phyloP scores from a whole-genome alignment of 495 filamentous ascomycete species.

The Astrothelium subdiscretum region DNA sequence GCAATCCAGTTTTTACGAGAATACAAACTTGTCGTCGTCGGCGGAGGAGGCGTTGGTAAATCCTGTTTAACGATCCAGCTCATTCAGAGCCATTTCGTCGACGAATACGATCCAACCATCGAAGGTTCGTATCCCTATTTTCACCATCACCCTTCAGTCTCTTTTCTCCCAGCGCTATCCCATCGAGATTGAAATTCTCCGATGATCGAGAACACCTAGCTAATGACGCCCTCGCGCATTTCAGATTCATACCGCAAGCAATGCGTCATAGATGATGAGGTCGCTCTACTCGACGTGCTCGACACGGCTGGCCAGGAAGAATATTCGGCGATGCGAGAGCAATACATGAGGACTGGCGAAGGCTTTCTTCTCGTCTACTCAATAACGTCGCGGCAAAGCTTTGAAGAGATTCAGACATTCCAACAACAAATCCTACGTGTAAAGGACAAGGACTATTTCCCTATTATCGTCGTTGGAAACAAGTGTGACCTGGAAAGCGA shows the following conservation, averaged over 20 bases:
- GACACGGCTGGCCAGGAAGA: conserved; percentile 98
- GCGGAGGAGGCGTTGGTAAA: conserved; percentile 96
- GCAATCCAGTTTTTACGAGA: conserved; percentile 76
- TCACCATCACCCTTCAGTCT: not conserved
- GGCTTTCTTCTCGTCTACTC: conserved; percentile 97
- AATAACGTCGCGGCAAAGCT: conserved; percentile 92
- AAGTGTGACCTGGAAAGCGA: conserved; percentile 96
- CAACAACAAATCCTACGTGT: conserved; percentile 97
- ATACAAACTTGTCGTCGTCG: conserved; percentile 97
- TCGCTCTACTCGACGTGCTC: conserved; percentile 91
- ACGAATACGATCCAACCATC: conserved; percentile 98
- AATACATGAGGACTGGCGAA: conserved; percentile 99
- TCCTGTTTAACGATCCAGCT: conserved; percentile 98
- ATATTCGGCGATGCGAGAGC: conserved; percentile 98
- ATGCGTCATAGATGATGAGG: conserved; percentile 96
- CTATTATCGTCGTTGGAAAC: conserved; percentile 98
- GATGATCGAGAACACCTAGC: not conserved
- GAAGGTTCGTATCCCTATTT: conserved; percentile 60
- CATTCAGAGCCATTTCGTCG: conserved; percentile 97
- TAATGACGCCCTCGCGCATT: not conserved
- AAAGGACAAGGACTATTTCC: conserved; percentile 99
- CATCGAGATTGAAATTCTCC: not conserved
- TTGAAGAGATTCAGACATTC: conserved; percentile 96
- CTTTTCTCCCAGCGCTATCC: conserved; percentile 4
- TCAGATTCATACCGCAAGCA: conserved; percentile 99